Evolutionary conservation across 2,329 filamentous ascomycete genomes (phyloP), one percentile per base, ranked within the genome.

Genomic region (Alternaria ventricosa): DNA sequence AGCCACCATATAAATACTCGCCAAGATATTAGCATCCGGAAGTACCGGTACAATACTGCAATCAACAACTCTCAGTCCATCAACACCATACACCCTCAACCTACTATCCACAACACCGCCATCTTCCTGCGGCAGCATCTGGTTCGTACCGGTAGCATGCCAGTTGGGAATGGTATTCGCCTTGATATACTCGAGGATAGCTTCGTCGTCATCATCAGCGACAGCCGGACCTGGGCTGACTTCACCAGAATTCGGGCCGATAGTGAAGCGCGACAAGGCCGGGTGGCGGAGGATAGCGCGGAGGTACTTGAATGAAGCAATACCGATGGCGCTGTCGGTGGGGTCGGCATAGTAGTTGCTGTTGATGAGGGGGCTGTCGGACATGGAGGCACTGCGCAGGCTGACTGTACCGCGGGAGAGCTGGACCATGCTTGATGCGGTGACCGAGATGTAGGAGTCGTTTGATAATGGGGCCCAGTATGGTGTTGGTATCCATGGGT

Each of bases 331-430:
- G 25, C 71, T 49, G 57, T 82, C 80, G 1, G 67, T 66, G 0
- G 65, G 63, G 15, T 76, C 59, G 6, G 73, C 75, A 7, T 82
- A 72, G 75, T 79, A 81, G 13, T 76, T 75, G 0, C 77, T 72
- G 53, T 81, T 69, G 28, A 83, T 74, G 49, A 77, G 51, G 0
- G 81, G 81, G 1, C 64, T 60, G 46, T 78, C 77, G 0, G 63
- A 51, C 27, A 74, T 78, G 50, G 76, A 70, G 5, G 70, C 44
- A 3, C 71, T 77, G 3, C 66, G 55, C 7, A 82, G 75, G 0
- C 74, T 75, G 8, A 83, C 70, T 9, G 68, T 80, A 9, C 81
- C 81, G 3, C 78, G 76, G 1, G 80, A 82, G 1, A 78, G 64
- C 2, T 66, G 68, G 3, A 67, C 68, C 64, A 70, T 67, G 54